Evolutionary conservation across 169 alveolate species (phyloP).

Genomic region (Eimeria tenella): DNA sequence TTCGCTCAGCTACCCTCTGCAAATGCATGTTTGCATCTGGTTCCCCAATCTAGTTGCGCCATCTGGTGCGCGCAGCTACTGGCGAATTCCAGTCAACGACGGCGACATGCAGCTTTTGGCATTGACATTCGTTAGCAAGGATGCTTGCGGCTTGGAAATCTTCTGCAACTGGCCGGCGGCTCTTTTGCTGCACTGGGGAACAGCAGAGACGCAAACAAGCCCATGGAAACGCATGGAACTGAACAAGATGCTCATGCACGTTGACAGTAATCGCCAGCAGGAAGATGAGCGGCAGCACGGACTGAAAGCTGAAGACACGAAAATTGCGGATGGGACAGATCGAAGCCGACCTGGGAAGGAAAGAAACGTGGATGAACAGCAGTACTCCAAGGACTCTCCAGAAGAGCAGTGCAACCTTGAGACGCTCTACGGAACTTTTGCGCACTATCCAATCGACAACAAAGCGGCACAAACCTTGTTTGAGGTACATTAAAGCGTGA

Average conservation of each 20-base stretch:
- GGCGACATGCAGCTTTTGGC: constrained; percentile 61
- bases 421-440: constrained; percentile 59
- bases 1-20: too few relatives aligned
- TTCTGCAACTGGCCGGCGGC: constrained; percentile 73
- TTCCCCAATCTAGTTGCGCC: background rate
- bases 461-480: constrained; percentile 65
- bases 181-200: constrained; percentile 68
- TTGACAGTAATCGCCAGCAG: background rate
- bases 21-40: too few relatives aligned
- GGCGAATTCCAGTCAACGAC: constrained; percentile 62
- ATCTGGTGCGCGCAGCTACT: constrained; percentile 28
- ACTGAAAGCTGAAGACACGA: background rate
- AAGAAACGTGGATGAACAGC: background rate
- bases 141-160: constrained; percentile 55
- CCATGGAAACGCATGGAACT: constrained; percentile 70
- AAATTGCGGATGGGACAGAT: background rate
- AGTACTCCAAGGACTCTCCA: background rate
- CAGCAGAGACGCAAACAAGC: background rate
- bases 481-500: constrained; percentile 12
- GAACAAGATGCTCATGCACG: constrained; percentile 62
- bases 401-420: background rate
- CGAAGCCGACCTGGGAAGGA: background rate
- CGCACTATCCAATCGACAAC: constrained; percentile 51
- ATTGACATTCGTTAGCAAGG: constrained; percentile 56
- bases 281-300: background rate